Evolutionary conservation across 2,329 filamentous ascomycete species (phyloP).

Genomic region (Massarina eburnea): DNA sequence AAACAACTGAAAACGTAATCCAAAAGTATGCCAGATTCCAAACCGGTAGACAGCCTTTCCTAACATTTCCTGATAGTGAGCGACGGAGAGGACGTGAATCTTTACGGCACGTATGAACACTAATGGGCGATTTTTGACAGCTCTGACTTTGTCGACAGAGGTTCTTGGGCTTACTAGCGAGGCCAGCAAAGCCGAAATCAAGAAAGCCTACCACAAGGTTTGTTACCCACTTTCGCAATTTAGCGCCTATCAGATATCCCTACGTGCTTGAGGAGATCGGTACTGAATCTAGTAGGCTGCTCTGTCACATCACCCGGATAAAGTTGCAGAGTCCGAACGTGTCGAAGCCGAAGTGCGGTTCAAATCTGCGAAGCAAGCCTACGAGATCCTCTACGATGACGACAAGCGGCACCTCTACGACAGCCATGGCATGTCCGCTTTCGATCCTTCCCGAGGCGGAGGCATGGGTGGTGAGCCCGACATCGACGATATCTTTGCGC

Average conservation of each 20-base stretch:
- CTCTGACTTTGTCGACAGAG: conserved; percentile 59
- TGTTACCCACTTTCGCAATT: conserved; percentile 17
- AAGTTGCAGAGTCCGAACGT: conserved; percentile 83
- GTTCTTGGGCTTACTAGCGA: conserved; percentile 73
- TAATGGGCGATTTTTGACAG: neutral
- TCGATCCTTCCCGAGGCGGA: conserved; percentile 74
- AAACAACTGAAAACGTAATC: too few species aligned
- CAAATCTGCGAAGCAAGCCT: conserved; percentile 90
- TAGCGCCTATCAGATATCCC: conserved; percentile 1
- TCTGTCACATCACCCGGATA: conserved; percentile 89
- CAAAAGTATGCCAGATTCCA: conserved; percentile 1
- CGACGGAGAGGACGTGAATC: conserved; percentile 56
- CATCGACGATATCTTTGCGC: conserved; percentile 86
- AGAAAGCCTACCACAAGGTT: conserved; percentile 95
- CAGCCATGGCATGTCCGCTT: conserved; percentile 91
- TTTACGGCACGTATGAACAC: conserved; percentile 51
- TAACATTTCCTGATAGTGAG: conserved; percentile 26
- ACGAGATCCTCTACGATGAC: conserved; percentile 96
- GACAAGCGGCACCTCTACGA: conserved; percentile 92
- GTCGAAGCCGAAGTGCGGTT: conserved; percentile 87
- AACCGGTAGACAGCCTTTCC: conserved; percentile 1
- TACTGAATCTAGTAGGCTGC: conserved; percentile 64
- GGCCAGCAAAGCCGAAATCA: conserved; percentile 79
- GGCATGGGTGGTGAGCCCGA: conserved; percentile 68
- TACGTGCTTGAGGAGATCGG: neutral